Evolutionary conservation across 1,284 basidiomycete genomes (phyloP), one percentile per base, ranked within the genome.

Genomic region (Kwoniella shivajii): DNA sequence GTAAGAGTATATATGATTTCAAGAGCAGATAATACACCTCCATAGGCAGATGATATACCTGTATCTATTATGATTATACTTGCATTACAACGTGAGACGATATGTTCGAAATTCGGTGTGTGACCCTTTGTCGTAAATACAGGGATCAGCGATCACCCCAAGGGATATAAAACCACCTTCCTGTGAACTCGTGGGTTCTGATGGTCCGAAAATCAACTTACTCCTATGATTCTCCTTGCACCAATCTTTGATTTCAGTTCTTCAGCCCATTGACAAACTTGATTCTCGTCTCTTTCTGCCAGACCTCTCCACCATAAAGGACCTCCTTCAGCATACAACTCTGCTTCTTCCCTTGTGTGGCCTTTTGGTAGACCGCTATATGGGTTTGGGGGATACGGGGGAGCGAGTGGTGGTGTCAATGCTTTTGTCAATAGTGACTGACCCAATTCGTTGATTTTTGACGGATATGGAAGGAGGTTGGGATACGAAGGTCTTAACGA

Each of bases 1-100:
- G 69, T 70, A n/a, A 94, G 81, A 1, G 85, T 86, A 76, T 95
- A 94, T 34, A 87, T 82, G 54, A 96, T 86, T 24, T 89, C 89
- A 14, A 96, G 79, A 1, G 92, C 91, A 0, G 91, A 92, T 6
- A 94, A 80, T 0, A 85, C 85, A 9, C 93, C 93, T n/a, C 91
- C 91, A 69, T 96, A 97, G 1, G 92, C 92, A 69, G 88, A 88
- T 1, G 92, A 93, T 56, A 96, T 95, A 34, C 75, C 78, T n/a
- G 80, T 82, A 71, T 96, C 93, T 51, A 97, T 95, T 63, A 96
- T 88, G 65, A 96, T 87, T 51, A 96, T 84, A 65, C 88, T 90
- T 11, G 90, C 91, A 44, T 84, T 82, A 72, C 92, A 96, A 56
- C 91, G 81, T 14, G 88, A 85, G 1, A 88, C 85, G 43, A 95